Base-by-base conservation (phyloP, 1,139 yeast species). In the Hyphopichia pseudoburtonii region DNA sequence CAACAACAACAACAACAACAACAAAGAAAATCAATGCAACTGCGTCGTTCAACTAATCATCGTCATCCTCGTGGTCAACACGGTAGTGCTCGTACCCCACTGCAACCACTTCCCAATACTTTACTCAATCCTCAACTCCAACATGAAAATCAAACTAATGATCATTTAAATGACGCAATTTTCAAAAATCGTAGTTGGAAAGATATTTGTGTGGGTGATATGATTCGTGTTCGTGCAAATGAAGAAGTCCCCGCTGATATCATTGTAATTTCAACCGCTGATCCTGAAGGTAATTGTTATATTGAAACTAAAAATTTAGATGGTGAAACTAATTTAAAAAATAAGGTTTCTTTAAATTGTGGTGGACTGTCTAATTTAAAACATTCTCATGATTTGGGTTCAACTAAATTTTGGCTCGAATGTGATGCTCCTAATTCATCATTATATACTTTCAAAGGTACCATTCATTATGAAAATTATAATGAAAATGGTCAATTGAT, bases 171-270 rank as follows among this genome's bases (percentile, higher is more conserved):
- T 19, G 14, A 43, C 23, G 30, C 75, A 10, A 66, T 67, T 37
- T 90, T 90, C 66, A 75, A 74, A 37, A 83, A 80, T 45, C 80
- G 80, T 41, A 80, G 72, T 51, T 92, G 98, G 98, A 92, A 92
- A 60, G 86, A 80, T 53, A 84, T 90, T 30, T 72, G 74, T 39
- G 96, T 90, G 21, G 98, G 98, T 43, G 97, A 90, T 54, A 74
- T 89, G 47, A 80, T 92, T 33, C 78, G 96, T 50, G 75, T 92
- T 16, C 78, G 87, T 50, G 83, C 84, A 44, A 85, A 92, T 57
- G 97, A 90, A 58, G 95, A 88, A 62, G 80, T 92, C 19, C 98
- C 98, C 2, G 97, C 97, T 8, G 98, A 92, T 66, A 62, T 90
- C 26, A 73, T 88, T 14, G 66, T 90, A 22, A 56, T 92, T 31